Percentiles rank a stretch among this genome's conserved stretches.
Conservation (phyloP, 352 stramenopile species). For the Phytophthora sp. region DNA sequence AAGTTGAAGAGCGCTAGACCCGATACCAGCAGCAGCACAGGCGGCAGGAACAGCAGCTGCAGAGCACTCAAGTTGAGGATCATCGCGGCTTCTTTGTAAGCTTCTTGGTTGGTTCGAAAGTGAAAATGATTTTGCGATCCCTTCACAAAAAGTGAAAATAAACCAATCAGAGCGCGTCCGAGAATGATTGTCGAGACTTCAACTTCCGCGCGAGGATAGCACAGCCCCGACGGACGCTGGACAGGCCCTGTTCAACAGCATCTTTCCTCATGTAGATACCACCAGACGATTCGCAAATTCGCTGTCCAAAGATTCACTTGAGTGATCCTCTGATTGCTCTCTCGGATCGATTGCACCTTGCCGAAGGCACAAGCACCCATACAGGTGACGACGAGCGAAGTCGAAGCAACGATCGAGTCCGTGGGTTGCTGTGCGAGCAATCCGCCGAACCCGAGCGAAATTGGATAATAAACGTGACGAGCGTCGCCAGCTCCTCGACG, state of each 20-base stretch:
- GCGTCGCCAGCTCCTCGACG: not conserved
- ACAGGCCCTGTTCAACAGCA: too few species aligned
- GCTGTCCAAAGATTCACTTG: too few species aligned
- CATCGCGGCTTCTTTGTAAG: constrained; percentile 27
- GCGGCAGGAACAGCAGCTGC: constrained; percentile 76
- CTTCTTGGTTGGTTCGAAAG: not conserved
- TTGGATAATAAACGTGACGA: not conserved
- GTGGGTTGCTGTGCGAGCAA: not conserved
- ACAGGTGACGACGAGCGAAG: not conserved
- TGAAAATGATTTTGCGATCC: not conserved
- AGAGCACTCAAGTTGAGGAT: constrained; percentile 55
- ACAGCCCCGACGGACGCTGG: too few species aligned
- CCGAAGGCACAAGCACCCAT: not conserved
- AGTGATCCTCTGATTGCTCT: too few species aligned
- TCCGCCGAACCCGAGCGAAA: not conserved
- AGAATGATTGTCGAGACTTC: constrained; percentile 13
- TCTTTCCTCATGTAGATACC: too few species aligned
- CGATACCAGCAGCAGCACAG: constrained; percentile 68
- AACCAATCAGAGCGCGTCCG: constrained; percentile 1
- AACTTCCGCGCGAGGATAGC: not conserved
- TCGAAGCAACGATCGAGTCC: not conserved
- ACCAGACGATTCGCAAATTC: too few species aligned
- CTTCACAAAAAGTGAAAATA: not conserved
- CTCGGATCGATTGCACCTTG: too few species aligned
- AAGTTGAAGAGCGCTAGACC: constrained; percentile 82